Conservation (phyloP, 352 stramenopile genomes). For the Phytopythium litorale region DNA sequence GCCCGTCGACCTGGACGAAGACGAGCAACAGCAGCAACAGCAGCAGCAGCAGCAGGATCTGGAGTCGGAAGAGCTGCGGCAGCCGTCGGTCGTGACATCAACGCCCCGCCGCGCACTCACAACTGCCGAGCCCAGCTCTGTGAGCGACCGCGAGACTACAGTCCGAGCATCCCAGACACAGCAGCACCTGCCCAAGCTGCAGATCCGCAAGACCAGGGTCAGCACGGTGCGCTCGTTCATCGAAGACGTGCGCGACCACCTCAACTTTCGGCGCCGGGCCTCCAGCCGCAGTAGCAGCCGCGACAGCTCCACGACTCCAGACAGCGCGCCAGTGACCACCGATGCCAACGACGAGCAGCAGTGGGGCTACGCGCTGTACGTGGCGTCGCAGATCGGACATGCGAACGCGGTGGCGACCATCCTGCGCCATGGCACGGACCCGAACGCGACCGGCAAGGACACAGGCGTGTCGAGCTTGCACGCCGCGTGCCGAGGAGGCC, state of each 20-base stretch:
- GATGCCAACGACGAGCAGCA: constrained; percentile 26
- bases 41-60: background rate
- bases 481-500: constrained; percentile 34
- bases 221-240: constrained; percentile 37
- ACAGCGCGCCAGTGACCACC: background rate
- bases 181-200: constrained; percentile 30
- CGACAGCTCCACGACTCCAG: constrained; percentile 3
- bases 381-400: constrained; percentile 47
- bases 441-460: constrained; percentile 34
- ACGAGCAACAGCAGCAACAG: constrained; percentile 5
- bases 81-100: background rate
- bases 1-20: constrained; percentile 6
- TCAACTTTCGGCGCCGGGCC: constrained; percentile 14
- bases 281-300: background rate
- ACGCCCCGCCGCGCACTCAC: background rate
- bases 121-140: background rate
- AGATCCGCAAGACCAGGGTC: constrained; percentile 24
- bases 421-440: constrained; percentile 34
- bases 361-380: constrained; percentile 51
- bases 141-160: background rate
- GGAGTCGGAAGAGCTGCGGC: background rate
- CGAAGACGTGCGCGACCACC: constrained; percentile 42
- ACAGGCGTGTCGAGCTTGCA: constrained; percentile 40
- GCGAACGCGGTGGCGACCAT: constrained; percentile 39
- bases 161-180: background rate